These are phyloP conservation scores for Talaromyces sp. DNA, from an alignment of 2,329 filamentous ascomycete species.

Conservation along the genomic window DNA sequence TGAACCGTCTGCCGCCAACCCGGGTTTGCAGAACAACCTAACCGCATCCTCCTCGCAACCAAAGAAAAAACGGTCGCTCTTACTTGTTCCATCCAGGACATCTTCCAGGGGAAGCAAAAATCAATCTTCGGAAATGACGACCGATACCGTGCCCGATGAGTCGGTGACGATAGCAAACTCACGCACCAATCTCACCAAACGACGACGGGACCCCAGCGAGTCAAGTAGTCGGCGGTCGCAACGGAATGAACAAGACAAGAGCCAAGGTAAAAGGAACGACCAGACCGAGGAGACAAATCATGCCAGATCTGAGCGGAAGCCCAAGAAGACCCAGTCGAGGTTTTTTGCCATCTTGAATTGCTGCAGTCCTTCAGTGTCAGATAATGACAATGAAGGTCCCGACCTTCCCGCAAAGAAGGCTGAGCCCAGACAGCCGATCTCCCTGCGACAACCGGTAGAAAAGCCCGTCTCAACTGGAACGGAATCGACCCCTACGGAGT, in stretches of 20 bases:
- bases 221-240: constrained; percentile 51
- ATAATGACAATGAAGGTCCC: constrained; percentile 35
- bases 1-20: constrained; percentile 10
- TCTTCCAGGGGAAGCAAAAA: constrained; percentile 36
- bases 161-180: constrained; percentile 59
- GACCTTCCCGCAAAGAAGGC: constrained; percentile 44
- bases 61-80: constrained; percentile 35
- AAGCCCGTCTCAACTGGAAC: constrained; percentile 35
- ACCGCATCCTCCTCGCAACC: constrained; percentile 21
- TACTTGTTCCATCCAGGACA: constrained; percentile 35
- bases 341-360: constrained; percentile 46
- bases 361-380: constrained; percentile 44
- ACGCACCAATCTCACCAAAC: constrained; percentile 60
- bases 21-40: constrained; percentile 9
- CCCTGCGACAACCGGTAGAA: constrained; percentile 32
- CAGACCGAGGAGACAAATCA: constrained; percentile 28
- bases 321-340: constrained; percentile 38
- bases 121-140: constrained; percentile 28
- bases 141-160: constrained; percentile 30
- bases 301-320: constrained; percentile 37
- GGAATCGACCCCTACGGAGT: constrained; percentile 38
- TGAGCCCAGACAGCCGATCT: constrained; percentile 34
- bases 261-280: constrained; percentile 28
- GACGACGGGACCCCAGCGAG: constrained; percentile 62
- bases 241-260: constrained; percentile 30